phyloP scores from a whole-genome alignment of 1,139 yeast species.

The Sporopachydermia cereana region DNA sequence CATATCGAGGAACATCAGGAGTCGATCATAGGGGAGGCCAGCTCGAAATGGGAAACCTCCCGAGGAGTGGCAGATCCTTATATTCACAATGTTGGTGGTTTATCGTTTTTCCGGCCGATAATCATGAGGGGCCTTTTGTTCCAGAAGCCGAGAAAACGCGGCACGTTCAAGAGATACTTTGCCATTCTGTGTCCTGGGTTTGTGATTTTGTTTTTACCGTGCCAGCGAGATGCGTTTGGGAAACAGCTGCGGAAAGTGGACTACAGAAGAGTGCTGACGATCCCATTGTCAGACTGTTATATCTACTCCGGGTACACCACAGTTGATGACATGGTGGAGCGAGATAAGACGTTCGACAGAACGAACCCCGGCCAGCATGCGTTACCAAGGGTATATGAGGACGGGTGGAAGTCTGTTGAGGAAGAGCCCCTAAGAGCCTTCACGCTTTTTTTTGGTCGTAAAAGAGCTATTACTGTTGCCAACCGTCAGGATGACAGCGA shows the following conservation, averaged over 20 bases:
- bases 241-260: conserved; percentile 15
- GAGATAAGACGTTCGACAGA: conserved; percentile 34
- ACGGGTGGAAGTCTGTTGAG: conserved; percentile 79
- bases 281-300: conserved; percentile 59
- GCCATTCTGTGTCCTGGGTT: conserved; percentile 64
- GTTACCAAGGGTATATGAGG: conserved; percentile 61
- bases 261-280: conserved; percentile 17
- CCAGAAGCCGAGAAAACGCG: conserved; percentile 57
- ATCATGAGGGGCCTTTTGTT: conserved; percentile 52
- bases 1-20: conserved; percentile 48
- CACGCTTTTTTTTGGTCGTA: conserved; percentile 73
- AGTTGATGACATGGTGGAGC: conserved; percentile 40
- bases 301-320: conserved; percentile 63
- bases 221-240: conserved; percentile 33
- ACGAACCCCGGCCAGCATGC: conserved; percentile 43
- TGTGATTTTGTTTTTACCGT: conserved; percentile 34
- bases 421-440: conserved; percentile 65
- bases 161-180: conserved; percentile 47
- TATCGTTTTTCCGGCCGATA: conserved; percentile 49
- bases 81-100: conserved; percentile 42
- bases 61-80: conserved; percentile 43
- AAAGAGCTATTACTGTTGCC: conserved; percentile 22
- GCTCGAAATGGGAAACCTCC: conserved; percentile 42
- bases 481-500: conserved; percentile 8
- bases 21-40: conserved; percentile 39